Evolutionary conservation across 2,329 filamentous ascomycete genomes (phyloP).

Genomic region (Fusarium clavum): DNA sequence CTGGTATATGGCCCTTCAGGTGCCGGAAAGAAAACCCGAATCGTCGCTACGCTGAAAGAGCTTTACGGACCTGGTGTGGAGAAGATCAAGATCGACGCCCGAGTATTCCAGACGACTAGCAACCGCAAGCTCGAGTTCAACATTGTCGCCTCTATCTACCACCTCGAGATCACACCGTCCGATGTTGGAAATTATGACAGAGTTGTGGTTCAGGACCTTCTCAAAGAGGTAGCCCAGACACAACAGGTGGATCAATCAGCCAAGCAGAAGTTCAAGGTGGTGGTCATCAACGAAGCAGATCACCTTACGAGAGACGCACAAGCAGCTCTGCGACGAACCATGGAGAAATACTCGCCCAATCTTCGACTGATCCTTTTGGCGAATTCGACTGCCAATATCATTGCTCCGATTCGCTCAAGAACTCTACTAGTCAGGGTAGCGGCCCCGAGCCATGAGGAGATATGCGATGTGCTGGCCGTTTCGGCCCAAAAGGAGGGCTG

Average conservation of each 20-base stretch:
- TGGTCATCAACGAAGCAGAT: constrained; percentile 99
- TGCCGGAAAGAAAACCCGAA: constrained; percentile 96
- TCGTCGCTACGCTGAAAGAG: constrained; percentile 94
- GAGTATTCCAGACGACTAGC: constrained; percentile 93
- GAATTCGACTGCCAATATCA: constrained; percentile 98
- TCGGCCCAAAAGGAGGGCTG: constrained; percentile 85
- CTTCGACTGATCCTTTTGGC: constrained; percentile 90
- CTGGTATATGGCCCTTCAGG: constrained; percentile 97
- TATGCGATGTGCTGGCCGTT: constrained; percentile 78
- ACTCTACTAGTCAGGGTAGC: constrained; percentile 92
- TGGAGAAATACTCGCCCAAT: constrained; percentile 99
- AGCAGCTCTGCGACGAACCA: constrained; percentile 91
- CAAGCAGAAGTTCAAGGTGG: constrained; percentile 95
- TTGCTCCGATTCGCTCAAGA: constrained; percentile 94
- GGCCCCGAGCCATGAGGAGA: constrained; percentile 87
- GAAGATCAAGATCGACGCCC: constrained; percentile 99
- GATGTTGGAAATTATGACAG: constrained; percentile 97
- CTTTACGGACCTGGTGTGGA: constrained; percentile 97
- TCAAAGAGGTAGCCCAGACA: constrained; percentile 98
- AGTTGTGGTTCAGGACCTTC: constrained; percentile 92
- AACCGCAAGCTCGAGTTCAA: constrained; percentile 99
- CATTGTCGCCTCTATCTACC: constrained; percentile 96
- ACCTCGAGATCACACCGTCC: constrained; percentile 97
- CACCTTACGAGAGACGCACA: constrained; percentile 94
- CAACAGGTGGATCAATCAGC: constrained; percentile 97